phyloP scores from a whole-genome alignment of 1,284 basidiomycete genomes.

The Trametes polyzona region DNA sequence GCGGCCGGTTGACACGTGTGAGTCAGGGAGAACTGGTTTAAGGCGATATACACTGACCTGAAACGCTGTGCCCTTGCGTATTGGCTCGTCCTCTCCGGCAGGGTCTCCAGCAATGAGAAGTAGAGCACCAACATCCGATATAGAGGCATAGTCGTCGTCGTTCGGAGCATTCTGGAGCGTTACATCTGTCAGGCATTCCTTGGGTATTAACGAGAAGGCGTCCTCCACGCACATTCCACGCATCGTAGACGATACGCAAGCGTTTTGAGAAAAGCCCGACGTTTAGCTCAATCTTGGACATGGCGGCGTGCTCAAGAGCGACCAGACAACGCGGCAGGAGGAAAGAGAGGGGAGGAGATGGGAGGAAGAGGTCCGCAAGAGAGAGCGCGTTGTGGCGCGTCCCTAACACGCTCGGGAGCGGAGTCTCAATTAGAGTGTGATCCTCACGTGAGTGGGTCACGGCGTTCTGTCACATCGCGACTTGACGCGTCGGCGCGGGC shows the following conservation, averaged over 20 bases:
- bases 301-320: slow-evolving; percentile 25
- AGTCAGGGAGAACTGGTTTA: slow-evolving; percentile 4
- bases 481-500: slow-evolving; percentile 15
- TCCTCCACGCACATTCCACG: slow-evolving; percentile 69
- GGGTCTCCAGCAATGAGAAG: slow-evolving; percentile 84
- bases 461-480: slow-evolving; percentile 15
- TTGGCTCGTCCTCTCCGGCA: slow-evolving; percentile 80
- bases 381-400: slow-evolving; percentile 33
- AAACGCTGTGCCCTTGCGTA: slow-evolving; percentile 87
- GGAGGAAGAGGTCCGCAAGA: slow-evolving; percentile 15
- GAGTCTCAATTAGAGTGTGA: slow-evolving; percentile 17
- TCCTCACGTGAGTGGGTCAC: slow-evolving; percentile 15
- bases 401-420: slow-evolving; percentile 20
- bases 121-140: slow-evolving; percentile 73
- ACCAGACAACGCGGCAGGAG: neutral
- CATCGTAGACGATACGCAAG: slow-evolving; percentile 67
- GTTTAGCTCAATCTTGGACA: slow-evolving; percentile 52
- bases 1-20: slow-evolving; percentile 25
- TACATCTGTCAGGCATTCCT: no score
- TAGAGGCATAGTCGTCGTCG: slow-evolving; percentile 71
- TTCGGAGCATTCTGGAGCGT: slow-evolving; percentile 60
- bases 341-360: slow-evolving; percentile 19
- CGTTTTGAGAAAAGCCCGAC: slow-evolving; percentile 64
- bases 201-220: no score
- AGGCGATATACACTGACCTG: slow-evolving; percentile 64